A percentile compares a stretch with the other conserved stretches of the same genome.
Evolutionary conservation across 106 monocot species (phyloP).

Genomic region (Platanthera zijinensis): DNA sequence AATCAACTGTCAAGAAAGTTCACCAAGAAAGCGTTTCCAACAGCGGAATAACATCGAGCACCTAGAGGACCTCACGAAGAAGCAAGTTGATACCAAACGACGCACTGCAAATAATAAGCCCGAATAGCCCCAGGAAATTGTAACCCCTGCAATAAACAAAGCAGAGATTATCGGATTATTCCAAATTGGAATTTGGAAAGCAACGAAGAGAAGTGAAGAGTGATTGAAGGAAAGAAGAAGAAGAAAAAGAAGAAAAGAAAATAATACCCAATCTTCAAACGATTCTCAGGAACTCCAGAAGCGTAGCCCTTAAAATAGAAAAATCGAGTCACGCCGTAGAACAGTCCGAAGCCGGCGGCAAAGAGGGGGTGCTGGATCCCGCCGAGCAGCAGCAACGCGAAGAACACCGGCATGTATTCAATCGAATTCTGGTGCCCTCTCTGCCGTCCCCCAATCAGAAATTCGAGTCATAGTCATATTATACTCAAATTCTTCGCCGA

Average conservation of each 20-base stretch:
- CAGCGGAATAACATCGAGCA: conserved; percentile 3
- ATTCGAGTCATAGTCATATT: not conserved
- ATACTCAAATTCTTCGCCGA: not conserved
- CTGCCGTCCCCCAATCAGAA: conserved; percentile 17
- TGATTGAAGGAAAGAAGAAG: not conserved
- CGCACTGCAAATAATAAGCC: conserved; percentile 45
- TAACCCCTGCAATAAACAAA: conserved; percentile 34
- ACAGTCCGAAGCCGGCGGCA: conserved; percentile 38
- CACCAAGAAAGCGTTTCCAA: not conserved
- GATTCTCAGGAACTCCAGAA: conserved; percentile 64
- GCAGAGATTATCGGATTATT: not conserved
- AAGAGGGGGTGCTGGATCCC: conserved; percentile 64
- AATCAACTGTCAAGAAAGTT: not conserved
- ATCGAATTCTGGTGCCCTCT: conserved; percentile 97
- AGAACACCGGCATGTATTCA: conserved; percentile 83
- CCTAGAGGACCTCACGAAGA: conserved; percentile 12
- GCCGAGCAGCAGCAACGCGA: conserved; percentile 48
- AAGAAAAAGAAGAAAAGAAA: not conserved
- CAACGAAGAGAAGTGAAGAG: not conserved
- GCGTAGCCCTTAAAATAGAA: conserved; percentile 96
- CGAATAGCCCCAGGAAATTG: conserved; percentile 40
- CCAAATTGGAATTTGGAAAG: not conserved
- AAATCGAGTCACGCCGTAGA: conserved; percentile 62
- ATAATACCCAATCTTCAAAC: conserved; percentile 61
- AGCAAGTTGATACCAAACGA: conserved; percentile 44